phyloP scores from a whole-genome alignment of 345 rosid species.

The Mangifera indica region DNA sequence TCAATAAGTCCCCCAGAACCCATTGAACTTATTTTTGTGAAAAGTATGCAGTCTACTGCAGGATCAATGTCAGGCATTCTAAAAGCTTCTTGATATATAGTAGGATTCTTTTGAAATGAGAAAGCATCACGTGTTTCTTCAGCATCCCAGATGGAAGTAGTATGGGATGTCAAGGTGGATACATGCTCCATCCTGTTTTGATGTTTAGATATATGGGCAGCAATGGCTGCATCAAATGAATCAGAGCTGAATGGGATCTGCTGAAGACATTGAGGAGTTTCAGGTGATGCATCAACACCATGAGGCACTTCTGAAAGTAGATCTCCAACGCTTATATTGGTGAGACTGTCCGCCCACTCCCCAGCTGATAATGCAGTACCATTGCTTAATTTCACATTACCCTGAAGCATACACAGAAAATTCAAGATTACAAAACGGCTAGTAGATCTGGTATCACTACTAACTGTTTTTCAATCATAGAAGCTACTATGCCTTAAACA shows the following conservation, averaged over 20 bases:
- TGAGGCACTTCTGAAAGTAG: constrained; percentile 73
- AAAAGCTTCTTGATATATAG: constrained; percentile 31
- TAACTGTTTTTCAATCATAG: background rate
- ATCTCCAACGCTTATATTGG: constrained; percentile 89
- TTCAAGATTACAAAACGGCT: constrained; percentile 13
- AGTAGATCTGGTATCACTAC: background rate
- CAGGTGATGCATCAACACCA: constrained; percentile 40
- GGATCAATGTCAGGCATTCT: constrained; percentile 34
- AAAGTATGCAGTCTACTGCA: constrained; percentile 28
- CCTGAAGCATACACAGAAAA: constrained; percentile 34
- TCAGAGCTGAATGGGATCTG: constrained; percentile 77
- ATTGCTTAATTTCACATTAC: constrained; percentile 37
- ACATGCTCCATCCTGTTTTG: constrained; percentile 55
- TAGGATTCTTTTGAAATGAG: constrained; percentile 56
- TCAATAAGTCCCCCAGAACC: constrained; percentile 33
- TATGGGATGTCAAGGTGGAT: constrained; percentile 40
- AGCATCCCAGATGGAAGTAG: constrained; percentile 87
- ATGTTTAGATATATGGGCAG: constrained; percentile 85
- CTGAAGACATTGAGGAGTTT: constrained; percentile 50
- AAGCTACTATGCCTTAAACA: background rate
- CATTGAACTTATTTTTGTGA: constrained; percentile 24
- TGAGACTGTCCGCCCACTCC: constrained; percentile 97
- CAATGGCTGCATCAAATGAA: constrained; percentile 98
- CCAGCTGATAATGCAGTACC: constrained; percentile 55
- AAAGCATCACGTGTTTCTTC: constrained; percentile 99